Evolutionary conservation across 805 yeast species (phyloP).

Genomic region (Lachancea waltii): DNA sequence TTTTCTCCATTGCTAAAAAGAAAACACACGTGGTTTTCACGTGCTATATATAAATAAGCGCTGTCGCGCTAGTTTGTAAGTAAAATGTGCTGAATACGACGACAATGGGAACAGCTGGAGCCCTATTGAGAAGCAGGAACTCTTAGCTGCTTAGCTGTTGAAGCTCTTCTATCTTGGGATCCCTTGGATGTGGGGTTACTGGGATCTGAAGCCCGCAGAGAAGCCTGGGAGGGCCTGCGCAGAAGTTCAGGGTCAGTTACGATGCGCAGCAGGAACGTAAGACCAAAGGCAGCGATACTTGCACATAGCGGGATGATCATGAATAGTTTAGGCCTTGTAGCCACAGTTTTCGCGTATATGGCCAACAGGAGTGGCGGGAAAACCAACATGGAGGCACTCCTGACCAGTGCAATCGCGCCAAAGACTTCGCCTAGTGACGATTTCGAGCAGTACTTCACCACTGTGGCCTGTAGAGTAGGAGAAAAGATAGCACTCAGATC

Average conservation of each 20-base stretch:
- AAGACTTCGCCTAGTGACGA: constrained; percentile 62
- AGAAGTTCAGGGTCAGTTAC: constrained; percentile 14
- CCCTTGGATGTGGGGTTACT: background rate
- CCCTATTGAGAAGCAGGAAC: no score
- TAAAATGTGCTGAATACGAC: no score
- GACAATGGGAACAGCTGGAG: no score
- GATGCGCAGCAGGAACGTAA: constrained; percentile 18
- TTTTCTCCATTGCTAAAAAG: no score
- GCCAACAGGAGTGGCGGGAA: constrained; percentile 45
- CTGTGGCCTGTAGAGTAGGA: constrained; percentile 54
- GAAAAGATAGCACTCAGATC: constrained; percentile 45
- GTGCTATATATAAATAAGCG: no score
- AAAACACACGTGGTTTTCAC: no score
- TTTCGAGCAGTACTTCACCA: constrained; percentile 56
- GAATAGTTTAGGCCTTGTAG: constrained; percentile 34
- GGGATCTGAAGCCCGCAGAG: constrained; percentile 1
- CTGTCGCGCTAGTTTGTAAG: no score
- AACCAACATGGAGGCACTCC: constrained; percentile 42
- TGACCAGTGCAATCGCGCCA: constrained; percentile 60
- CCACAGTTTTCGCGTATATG: constrained; percentile 42
- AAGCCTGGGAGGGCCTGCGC: constrained; percentile 17
- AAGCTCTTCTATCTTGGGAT: constrained; percentile 5
- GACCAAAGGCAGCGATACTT: constrained; percentile 13
- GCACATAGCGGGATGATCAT: constrained; percentile 26
- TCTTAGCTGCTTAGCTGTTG: no score